Evolutionary conservation across 805 yeast genomes (phyloP), one percentile per base, ranked within the genome.

Genomic region (Candida germanica): DNA sequence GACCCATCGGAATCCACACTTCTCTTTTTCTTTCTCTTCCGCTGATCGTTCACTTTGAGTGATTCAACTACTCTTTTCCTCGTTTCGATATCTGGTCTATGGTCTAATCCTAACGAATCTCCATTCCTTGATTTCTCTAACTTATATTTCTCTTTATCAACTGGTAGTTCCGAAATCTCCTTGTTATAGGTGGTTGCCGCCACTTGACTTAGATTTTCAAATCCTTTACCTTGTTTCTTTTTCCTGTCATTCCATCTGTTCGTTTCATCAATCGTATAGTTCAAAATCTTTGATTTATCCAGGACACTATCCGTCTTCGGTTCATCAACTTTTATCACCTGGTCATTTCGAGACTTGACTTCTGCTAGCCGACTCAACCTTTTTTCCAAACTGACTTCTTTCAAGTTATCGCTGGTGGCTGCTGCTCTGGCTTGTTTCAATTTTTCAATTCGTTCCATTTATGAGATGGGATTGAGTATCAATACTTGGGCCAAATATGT

Each of bases 161-260:
- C 49, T 1, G 35, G 35, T 4, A 76, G 30, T 7, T 58, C 58
- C 7, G 61, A 46, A 8, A 80, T 50, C 26, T 72, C 77, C 50
- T 80, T 80, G 33, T 64, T 52, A 51, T 83, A 84, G 0, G 87
- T 67, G 34, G 66, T 65, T 21, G 76, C 77, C 0, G 91, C 91
- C 13, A 83, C 53, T 30, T 75, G 71, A 24, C 69, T 55, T 44
- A 66, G 71, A 47, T 80, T 78, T 27, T 64, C 65, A 38, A 71
- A 71, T 11, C 73, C 77, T 8, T 47, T 46, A 4, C 34, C 36
- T 5, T 44, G 43, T 6, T 61, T 56, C 5, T 44, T 44, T 26
- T 47, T 45, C 35, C 56, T 60, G 32, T 47, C 44, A 16, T 78
- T 73, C 88, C 88, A 83, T 36, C 64, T 61, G 44, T 79, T 83